phyloP scores from a whole-genome alignment of 345 rosid species.

The Acer yangbiense region DNA sequence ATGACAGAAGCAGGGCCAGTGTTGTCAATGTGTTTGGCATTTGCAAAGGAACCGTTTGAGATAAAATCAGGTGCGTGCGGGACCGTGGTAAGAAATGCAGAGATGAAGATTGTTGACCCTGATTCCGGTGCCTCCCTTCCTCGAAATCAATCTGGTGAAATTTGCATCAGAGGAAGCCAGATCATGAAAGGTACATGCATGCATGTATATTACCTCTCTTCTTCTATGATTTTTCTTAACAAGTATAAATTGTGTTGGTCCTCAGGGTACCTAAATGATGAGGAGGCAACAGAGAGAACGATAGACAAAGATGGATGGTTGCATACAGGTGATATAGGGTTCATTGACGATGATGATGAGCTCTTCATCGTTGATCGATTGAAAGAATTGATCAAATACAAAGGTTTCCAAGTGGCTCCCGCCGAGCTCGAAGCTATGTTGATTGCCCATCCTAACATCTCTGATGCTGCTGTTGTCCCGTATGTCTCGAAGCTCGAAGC shows the following conservation, averaged over 20 bases:
- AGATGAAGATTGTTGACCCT: conserved; percentile 67
- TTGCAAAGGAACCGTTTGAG: conserved; percentile 55
- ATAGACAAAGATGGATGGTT: conserved; percentile 66
- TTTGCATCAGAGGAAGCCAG: conserved; percentile 62
- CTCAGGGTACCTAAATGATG: conserved; percentile 61
- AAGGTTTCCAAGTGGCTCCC: conserved; percentile 73
- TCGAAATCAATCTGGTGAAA: conserved; percentile 56
- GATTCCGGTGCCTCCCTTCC: conserved; percentile 50
- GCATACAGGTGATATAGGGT: conserved; percentile 67
- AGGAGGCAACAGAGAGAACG: conserved; percentile 48
- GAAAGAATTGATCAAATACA: conserved; percentile 68
- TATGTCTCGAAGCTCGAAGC: conserved; percentile 24
- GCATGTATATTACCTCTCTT: not conserved
- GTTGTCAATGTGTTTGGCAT: conserved; percentile 55
- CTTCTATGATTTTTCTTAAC: not conserved
- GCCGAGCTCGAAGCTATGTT: conserved; percentile 69
- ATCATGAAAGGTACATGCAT: conserved; percentile 59
- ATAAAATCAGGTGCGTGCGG: conserved; percentile 67
- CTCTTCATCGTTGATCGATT: conserved; percentile 61
- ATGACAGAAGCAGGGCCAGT: conserved; percentile 80
- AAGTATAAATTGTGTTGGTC: not conserved
- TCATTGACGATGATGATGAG: conserved; percentile 61
- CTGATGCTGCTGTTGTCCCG: conserved; percentile 74
- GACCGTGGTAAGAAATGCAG: conserved; percentile 61
- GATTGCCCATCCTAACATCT: conserved; percentile 47